phyloP scores from a whole-genome alignment of 140 eudicot species.

The Flaveria floridana region DNA sequence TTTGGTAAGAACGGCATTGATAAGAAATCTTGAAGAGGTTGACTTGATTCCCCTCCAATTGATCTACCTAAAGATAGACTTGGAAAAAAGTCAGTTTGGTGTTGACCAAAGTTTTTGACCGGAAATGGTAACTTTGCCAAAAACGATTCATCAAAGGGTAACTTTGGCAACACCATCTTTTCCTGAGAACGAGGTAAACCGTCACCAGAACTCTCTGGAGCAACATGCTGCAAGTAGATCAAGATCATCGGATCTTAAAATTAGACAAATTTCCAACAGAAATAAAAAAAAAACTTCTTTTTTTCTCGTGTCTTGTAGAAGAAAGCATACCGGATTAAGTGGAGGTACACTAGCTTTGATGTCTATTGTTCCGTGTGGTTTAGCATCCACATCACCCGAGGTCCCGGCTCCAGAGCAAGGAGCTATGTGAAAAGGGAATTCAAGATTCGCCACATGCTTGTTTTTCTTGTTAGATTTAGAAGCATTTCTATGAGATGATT shows the following conservation, averaged over 20 bases:
- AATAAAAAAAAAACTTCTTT: background rate
- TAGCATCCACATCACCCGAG: conserved; percentile 38
- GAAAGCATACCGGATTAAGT: conserved; percentile 44
- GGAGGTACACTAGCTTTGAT: conserved; percentile 37
- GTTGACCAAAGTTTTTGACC: conserved; percentile 39
- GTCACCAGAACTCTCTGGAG: conserved; percentile 40
- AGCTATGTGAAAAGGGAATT: conserved; percentile 51
- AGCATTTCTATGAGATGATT: conserved; percentile 41
- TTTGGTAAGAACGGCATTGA: conserved; percentile 65
- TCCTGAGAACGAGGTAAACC: conserved; percentile 50
- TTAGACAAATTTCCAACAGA: conserved; percentile 7
- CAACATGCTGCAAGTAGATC: conserved; percentile 52
- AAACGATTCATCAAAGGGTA: conserved; percentile 63
- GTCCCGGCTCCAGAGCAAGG: conserved; percentile 41
- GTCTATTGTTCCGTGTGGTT: conserved; percentile 38
- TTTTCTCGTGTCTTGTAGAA: conserved; percentile 9
- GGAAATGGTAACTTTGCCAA: conserved; percentile 57
- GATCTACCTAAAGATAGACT: conserved; percentile 62
- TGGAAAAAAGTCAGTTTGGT: conserved; percentile 59
- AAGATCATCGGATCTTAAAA: conserved; percentile 5
- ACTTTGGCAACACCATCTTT: conserved; percentile 51
- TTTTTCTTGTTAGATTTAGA: conserved; percentile 47
- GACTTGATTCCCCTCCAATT: conserved; percentile 34
- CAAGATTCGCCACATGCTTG: conserved; percentile 43
- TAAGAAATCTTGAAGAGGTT: conserved; percentile 39